Base-by-base conservation (phyloP, 192 early-diverging fungal genomes). In the Mortierella claussenii region DNA sequence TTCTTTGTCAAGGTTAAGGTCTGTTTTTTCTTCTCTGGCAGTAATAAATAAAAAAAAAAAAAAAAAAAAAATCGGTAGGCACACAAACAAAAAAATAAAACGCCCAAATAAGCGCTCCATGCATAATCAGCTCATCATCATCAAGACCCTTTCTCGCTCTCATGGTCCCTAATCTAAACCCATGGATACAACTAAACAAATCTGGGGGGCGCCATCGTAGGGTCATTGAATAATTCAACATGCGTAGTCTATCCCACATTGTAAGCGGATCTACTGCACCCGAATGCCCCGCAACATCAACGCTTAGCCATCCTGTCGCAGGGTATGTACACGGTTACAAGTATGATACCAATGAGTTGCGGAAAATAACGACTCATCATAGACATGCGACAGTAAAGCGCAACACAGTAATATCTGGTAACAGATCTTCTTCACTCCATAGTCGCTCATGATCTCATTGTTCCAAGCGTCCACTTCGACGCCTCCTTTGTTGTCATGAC, bases 101-200 rank as follows among this genome's bases (percentile, higher is more conserved):
- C n/a, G n/a, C n/a, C n/a, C n/a, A 50, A 50, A 50, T 50, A 50
- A 50, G 48, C 20, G 24, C 26, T 50, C 26, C 55, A 9, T 44
- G 55, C 55, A 57, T 57, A 57, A 57, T 57, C 55, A 30, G 55
- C 24, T 53, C 30, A 53, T 33, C 42, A 34, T 26, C 44, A 47
- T 33, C 21, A 33, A 42, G 44, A 47, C 57, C 42, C 44, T 60
- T 47, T 18, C 28, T 34, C 34, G 52, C 21, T 54, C 21, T n/a
- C 52, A 23, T 23, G 7, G 31, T 28, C 34, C 34, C 8, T 55
- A 55, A 55, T 37, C 53, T 55, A 34, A 55, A 37, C 55, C 55
- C 55, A 57, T 57, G 55, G 55, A 57, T 27, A 57, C 55, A 28
- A 20, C 30, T 6, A 52, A 30, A 50, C 3, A 9, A 50, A 23